Percentiles rank a stretch among this genome's conserved stretches.
phyloP scores from a whole-genome alignment of 1,284 basidiomycete genomes.

The Marasmius oreades region DNA sequence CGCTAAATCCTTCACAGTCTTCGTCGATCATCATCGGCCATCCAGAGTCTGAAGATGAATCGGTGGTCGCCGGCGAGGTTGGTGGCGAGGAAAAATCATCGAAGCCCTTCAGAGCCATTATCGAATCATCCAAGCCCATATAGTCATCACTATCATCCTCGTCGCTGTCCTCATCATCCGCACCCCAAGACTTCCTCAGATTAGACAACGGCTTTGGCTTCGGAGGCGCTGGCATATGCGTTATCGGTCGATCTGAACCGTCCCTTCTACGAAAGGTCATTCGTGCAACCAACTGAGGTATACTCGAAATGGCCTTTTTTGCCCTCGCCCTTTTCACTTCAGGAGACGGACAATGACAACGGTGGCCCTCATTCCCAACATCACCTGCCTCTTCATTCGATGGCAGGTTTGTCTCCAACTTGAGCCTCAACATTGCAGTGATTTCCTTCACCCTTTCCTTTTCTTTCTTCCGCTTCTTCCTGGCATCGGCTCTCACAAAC shows the following conservation, averaged over 20 bases:
- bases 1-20: not conserved
- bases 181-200: constrained; percentile 1
- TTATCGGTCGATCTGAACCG: not conserved
- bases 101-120: constrained; percentile 1
- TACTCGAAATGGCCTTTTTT: constrained; percentile 22
- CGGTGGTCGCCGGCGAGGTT: not conserved
- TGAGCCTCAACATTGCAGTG: constrained; percentile 45
- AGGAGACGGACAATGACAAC: constrained; percentile 11
- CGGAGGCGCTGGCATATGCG: constrained; percentile 1
- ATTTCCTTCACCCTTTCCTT: constrained; percentile 52
- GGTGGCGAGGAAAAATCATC: not conserved
- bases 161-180: not conserved
- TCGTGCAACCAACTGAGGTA: constrained; percentile 52
- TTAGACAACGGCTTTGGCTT: not conserved
- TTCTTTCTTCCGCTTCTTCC: constrained; percentile 41
- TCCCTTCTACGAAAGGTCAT: constrained; percentile 42
- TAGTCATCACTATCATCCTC: constrained; percentile 3
- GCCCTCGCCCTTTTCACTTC: constrained; percentile 18
- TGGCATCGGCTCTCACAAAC: constrained; percentile 40
- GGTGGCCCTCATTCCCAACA: constrained; percentile 17
- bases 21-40: constrained; percentile 2
- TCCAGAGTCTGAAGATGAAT: not conserved
- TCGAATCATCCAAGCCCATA: constrained; percentile 1
- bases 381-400: constrained; percentile 15
- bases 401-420: constrained; percentile 27